Conservation (phyloP, 2,329 filamentous ascomycete genomes). For the Coniochaeta pulveracea region DNA sequence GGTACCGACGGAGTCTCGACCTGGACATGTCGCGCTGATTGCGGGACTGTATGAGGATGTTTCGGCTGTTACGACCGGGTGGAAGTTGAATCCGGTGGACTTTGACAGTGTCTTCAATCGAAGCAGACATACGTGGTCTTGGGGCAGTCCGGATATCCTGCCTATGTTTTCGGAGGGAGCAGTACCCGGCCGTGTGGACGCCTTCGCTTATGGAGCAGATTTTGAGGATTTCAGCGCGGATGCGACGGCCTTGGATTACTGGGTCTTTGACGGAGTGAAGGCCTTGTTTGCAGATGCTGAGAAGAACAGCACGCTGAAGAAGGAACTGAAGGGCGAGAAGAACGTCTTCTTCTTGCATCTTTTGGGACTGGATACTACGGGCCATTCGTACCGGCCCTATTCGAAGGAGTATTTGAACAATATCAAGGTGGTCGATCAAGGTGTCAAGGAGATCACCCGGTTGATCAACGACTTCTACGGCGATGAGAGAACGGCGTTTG, state of each 20-base stretch:
- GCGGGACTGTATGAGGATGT: conserved; percentile 97
- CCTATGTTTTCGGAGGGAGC: conserved; percentile 97
- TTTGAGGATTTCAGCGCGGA: conserved; percentile 84
- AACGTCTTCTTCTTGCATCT: conserved; percentile 92
- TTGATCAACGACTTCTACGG: conserved; percentile 78
- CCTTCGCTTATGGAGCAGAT: conserved; percentile 73
- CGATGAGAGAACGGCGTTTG: conserved; percentile 78
- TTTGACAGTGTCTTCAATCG: conserved; percentile 99
- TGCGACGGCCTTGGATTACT: conserved; percentile 71
- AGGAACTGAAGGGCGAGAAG: conserved; percentile 68
- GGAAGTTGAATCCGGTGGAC: conserved; percentile 96
- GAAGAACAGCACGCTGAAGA: conserved; percentile 63
- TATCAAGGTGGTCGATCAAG: conserved; percentile 85
- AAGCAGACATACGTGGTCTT: conserved; percentile 95
- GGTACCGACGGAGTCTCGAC: conserved; percentile 91
- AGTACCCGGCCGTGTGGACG: conserved; percentile 73
- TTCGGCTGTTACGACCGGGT: conserved; percentile 90
- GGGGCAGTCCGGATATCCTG: conserved; percentile 95
- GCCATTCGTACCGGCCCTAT: conserved; percentile 79
- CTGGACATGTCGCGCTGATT: conserved; percentile 93
- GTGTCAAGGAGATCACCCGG: conserved; percentile 72
- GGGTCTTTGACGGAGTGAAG: conserved; percentile 94
- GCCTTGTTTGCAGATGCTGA: conserved; percentile 72
- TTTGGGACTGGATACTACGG: conserved; percentile 81
- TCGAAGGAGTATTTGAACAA: conserved; percentile 93